Evolutionary conservation across 2,329 filamentous ascomycete genomes (phyloP).

Genomic region (Claviceps fusiformis): DNA sequence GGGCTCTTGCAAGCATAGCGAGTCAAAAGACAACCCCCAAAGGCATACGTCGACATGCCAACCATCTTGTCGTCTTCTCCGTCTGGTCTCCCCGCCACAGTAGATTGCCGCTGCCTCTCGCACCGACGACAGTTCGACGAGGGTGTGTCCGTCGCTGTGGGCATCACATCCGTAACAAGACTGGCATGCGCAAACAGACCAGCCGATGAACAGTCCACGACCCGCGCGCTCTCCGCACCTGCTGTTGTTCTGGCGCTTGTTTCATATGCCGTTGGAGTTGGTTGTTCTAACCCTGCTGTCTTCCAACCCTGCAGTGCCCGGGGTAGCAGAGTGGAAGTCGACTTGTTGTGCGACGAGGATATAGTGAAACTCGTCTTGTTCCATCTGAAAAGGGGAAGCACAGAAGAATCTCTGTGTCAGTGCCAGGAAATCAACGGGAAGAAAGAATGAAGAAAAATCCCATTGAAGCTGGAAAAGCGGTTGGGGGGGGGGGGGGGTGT

Average conservation of each 20-base stretch:
- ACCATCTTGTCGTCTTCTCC: neutral
- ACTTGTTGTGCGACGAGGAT: neutral
- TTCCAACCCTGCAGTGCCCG: neutral
- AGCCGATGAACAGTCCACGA: conserved; percentile 2
- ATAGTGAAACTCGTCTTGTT: conserved; percentile 6
- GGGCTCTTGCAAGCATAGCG: conserved; percentile 2
- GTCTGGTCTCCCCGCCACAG: neutral
- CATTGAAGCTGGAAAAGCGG: too few relatives aligned
- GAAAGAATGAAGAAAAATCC: neutral
- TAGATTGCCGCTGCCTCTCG: neutral
- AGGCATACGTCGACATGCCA: conserved; percentile 5
- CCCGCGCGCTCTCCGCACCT: neutral
- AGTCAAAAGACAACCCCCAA: conserved; percentile 7
- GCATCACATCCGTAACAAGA: neutral
- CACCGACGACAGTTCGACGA: neutral
- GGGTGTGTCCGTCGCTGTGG: neutral
- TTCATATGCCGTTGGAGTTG: neutral
- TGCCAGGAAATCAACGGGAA: neutral
- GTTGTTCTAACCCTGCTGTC: neutral
- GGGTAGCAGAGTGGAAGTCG: neutral
- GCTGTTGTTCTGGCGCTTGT: neutral
- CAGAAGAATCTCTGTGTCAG: neutral
- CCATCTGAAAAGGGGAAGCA: neutral
- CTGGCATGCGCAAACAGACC: neutral
- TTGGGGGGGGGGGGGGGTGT: neutral